Evolutionary conservation across 768 basidiomycete species (phyloP).

Genomic region (Lactarius sp.): DNA sequence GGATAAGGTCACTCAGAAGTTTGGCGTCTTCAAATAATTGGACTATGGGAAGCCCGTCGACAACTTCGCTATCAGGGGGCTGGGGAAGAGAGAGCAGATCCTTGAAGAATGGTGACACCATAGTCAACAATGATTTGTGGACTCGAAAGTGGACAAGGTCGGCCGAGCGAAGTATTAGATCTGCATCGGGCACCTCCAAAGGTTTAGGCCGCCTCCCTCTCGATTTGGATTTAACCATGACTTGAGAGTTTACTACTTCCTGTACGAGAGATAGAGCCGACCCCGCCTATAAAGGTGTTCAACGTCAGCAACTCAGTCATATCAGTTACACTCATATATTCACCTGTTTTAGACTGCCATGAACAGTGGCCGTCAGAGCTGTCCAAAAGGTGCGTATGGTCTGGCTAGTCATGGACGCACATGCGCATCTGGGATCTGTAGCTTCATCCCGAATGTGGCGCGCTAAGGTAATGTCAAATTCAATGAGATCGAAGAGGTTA

Average conservation of each 20-base stretch:
- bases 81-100: background rate
- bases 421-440: background rate
- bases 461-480: background rate
- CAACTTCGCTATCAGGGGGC: background rate
- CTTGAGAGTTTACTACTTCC: background rate
- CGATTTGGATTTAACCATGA: too few species aligned
- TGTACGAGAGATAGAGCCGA: background rate
- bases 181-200: background rate
- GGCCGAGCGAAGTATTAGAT: constrained; percentile 5
- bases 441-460: background rate
- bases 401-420: background rate
- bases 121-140: background rate
- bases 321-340: background rate
- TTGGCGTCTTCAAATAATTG: background rate
- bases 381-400: constrained; percentile 2
- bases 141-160: constrained; percentile 2
- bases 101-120: background rate
- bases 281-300: background rate
- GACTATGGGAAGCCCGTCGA: background rate
- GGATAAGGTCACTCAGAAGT: background rate
- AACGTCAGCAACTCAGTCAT: background rate
- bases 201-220: background rate
- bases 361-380: background rate
- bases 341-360: background rate
- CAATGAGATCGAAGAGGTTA: background rate